Evolutionary conservation across 352 stramenopile genomes (phyloP), one percentile per base, ranked within the genome.

Genomic region (Phytophthora sp.): DNA sequence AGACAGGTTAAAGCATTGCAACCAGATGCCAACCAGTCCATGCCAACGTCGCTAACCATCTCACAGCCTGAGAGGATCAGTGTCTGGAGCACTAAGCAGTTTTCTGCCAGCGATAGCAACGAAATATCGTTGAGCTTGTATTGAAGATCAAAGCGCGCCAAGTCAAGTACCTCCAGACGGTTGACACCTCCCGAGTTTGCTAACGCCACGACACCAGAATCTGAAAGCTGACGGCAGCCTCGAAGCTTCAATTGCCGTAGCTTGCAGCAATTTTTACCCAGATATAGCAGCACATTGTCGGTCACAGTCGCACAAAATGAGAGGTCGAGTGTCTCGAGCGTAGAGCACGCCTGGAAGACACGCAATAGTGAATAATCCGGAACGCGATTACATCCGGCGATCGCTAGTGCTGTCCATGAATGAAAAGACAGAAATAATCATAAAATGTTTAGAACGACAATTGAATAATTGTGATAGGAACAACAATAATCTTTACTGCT

Each of bases 121-220:
- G 86, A 80, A 27, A 98, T 88, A 67, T 98, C 95, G 35, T 90
- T 97, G 46, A 98, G 79, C 66, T 96, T 94, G 75, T 97, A 97
- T 29, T 84, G 76, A 42, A 98, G 77, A 47, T 98, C 91, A 38
- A 79, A 96, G 15, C 95, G 81, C 21, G 82, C 70, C 36, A 98
- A 46, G 60, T 98, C 88, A 6, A 98, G 73, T 20, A 82, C 38
- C 3, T 73, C 66, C 1, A 98, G 73, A 9, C 70, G 58, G n/a
- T 71, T 68, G 46, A 84, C 94, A 12, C 77, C 76, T 50, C 51
- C 56, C 8, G 62, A 53, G 35, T 95, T 87, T 6, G 86, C 74
- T 6, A 98, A 63, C 12, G 79, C 86, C 16, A 97, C 83, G 11
- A 98, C 41, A 4, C 89, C 93, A 12, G 82, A 77, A 65, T 98